Percentiles rank a stretch among this genome's conserved stretches.
Evolutionary conservation across 306 rosid species (phyloP).

Genomic region (Prunus kanzakura): DNA sequence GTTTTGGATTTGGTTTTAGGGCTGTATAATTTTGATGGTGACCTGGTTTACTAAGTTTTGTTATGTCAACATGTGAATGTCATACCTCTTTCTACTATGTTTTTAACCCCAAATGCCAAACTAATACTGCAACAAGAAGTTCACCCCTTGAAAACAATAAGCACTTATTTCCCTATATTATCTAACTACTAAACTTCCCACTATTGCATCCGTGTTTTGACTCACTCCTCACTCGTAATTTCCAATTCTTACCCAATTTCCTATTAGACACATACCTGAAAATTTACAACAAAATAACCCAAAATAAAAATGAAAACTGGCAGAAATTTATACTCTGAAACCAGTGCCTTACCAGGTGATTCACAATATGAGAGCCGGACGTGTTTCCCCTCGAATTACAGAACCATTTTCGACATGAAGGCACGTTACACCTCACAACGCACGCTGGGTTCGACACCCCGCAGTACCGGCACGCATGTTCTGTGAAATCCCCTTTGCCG

Average conservation of each 20-base stretch:
- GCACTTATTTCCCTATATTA: neutral
- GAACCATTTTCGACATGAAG: slow-evolving; percentile 97
- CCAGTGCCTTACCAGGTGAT: slow-evolving; percentile 75
- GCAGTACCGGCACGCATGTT: slow-evolving; percentile 94
- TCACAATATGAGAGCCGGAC: slow-evolving; percentile 95
- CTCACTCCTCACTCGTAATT: neutral
- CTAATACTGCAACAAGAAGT: neutral
- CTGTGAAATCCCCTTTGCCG: slow-evolving; percentile 92
- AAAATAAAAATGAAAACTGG: neutral
- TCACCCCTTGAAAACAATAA: neutral
- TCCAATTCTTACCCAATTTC: neutral
- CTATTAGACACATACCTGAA: neutral
- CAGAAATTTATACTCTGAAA: neutral
- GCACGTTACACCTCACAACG: slow-evolving; percentile 97
- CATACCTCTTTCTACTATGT: neutral
- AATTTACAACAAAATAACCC: neutral
- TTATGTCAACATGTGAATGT: neutral
- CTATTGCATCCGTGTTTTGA: neutral
- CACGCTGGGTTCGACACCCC: slow-evolving; percentile 98
- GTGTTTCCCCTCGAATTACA: slow-evolving; percentile 98
- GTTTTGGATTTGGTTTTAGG: too few species aligned
- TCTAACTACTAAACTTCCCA: neutral
- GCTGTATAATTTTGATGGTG: too few species aligned
- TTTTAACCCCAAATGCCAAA: neutral
- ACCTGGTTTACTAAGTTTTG: too few species aligned